Percentiles rank a stretch among this genome's conserved stretches.
phyloP scores from a whole-genome alignment of 768 basidiomycete species.

The Coprinopsis strossmayeri region DNA sequence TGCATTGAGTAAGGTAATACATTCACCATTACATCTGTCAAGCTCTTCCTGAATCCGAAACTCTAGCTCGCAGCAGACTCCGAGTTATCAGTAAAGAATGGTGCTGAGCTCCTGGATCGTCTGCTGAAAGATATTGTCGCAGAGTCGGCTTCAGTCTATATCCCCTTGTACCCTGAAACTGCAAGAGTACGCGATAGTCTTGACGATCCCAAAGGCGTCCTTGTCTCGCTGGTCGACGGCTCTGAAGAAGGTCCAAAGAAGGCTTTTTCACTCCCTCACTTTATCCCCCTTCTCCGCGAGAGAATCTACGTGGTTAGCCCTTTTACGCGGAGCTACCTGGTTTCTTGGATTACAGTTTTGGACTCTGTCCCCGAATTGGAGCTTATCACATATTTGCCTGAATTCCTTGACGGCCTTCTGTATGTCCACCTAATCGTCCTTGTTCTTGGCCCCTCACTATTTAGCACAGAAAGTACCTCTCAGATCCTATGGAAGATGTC shows the following conservation, averaged over 20 bases:
- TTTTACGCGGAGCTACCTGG: slow-evolving; percentile 93
- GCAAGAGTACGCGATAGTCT: slow-evolving; percentile 60
- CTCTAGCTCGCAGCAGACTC: slow-evolving; percentile 90
- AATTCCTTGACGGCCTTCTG: slow-evolving; percentile 92
- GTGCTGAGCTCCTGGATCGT: slow-evolving; percentile 92
- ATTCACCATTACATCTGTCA: slow-evolving; percentile 1
- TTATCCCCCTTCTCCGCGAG: slow-evolving; percentile 90
- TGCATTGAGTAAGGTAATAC: slow-evolving; percentile 87
- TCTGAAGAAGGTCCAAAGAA: slow-evolving; percentile 45
- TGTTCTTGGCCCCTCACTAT: slow-evolving; percentile 4
- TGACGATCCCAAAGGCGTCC: slow-evolving; percentile 45
- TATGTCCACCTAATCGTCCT: slow-evolving; percentile 31
- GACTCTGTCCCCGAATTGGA: slow-evolving; percentile 97
- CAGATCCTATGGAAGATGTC: slow-evolving; percentile 92
- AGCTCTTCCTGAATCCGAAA: not conserved
- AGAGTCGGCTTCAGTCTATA: slow-evolving; percentile 91
- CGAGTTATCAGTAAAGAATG: slow-evolving; percentile 95
- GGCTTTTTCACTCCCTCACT: slow-evolving; percentile 91
- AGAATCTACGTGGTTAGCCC: slow-evolving; percentile 94
- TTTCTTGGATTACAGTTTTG: slow-evolving; percentile 92
- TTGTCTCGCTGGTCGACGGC: slow-evolving; percentile 54
- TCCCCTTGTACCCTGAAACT: slow-evolving; percentile 81
- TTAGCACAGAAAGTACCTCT: slow-evolving; percentile 76
- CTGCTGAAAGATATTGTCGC: slow-evolving; percentile 98
- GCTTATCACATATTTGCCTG: slow-evolving; percentile 88